These are phyloP conservation scores for Beta macrorhiza DNA, from an alignment of 179 eudicot genomes.

Conservation along the genomic window DNA sequence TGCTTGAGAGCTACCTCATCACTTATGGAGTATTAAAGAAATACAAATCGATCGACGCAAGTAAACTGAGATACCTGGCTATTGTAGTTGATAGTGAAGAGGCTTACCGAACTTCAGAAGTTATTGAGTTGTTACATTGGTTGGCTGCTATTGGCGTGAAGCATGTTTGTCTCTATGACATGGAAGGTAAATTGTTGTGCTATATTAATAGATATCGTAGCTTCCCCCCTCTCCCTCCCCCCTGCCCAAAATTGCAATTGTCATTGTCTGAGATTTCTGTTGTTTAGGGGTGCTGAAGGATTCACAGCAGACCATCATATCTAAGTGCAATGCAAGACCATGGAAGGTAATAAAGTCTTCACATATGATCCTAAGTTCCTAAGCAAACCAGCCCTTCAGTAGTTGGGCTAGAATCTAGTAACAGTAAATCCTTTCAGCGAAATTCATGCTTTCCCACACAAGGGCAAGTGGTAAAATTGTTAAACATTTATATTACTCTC, in stretches of 20 bases:
- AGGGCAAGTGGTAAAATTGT: background rate
- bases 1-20: slow-evolving; percentile 62
- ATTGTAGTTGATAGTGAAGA: slow-evolving; percentile 84
- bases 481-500: background rate
- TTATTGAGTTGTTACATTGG: slow-evolving; percentile 68
- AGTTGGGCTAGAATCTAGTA: too few species aligned
- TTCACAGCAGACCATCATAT: slow-evolving; percentile 52
- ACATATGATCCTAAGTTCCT: background rate
- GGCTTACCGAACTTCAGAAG: slow-evolving; percentile 52
- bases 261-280: slow-evolving; percentile 9
- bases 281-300: slow-evolving; percentile 79
- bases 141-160: slow-evolving; percentile 64
- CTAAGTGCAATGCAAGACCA: slow-evolving; percentile 41
- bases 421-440: too few species aligned
- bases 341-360: slow-evolving; percentile 46
- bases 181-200: slow-evolving; percentile 57
- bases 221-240: background rate
- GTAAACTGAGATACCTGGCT: slow-evolving; percentile 67
- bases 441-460: background rate
- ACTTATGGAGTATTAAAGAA: slow-evolving; percentile 42
- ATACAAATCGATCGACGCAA: slow-evolving; percentile 49
- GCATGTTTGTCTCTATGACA: slow-evolving; percentile 72
- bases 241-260: background rate
- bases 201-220: background rate
- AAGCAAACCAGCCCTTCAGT: background rate